phyloP scores from a whole-genome alignment of 2,329 filamentous ascomycete genomes.

The Rhytidhysteron rufulum region DNA sequence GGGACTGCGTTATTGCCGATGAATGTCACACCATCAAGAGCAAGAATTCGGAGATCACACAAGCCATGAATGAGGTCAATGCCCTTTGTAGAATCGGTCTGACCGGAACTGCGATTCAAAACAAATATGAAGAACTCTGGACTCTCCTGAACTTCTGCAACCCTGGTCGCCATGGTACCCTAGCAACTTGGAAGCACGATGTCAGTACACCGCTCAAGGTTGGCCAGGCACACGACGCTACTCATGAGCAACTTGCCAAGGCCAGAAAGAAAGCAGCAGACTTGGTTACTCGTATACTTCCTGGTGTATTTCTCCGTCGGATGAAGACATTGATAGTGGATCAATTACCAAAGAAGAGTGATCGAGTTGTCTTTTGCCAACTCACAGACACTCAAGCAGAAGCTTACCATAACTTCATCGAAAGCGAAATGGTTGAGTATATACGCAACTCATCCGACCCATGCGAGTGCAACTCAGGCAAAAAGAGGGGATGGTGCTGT shows the following conservation, averaged over 20 bases:
- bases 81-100: conserved; percentile 87
- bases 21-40: conserved; percentile 92
- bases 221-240: conserved; percentile 91
- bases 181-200: conserved; percentile 71
- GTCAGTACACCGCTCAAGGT: conserved; percentile 78
- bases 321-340: conserved; percentile 92
- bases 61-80: conserved; percentile 87
- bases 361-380: conserved; percentile 91
- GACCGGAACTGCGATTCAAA: conserved; percentile 95
- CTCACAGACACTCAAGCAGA: conserved; percentile 75
- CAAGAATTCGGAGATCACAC: conserved; percentile 68
- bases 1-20: conserved; percentile 93
- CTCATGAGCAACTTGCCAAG: conserved; percentile 72
- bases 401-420: conserved; percentile 80
- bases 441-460: conserved; percentile 64
- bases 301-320: conserved; percentile 82
- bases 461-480: conserved; percentile 68
- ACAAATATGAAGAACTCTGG: conserved; percentile 97
- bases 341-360: conserved; percentile 90
- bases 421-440: conserved; percentile 63
- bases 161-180: conserved; percentile 66
- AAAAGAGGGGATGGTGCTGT: conserved; percentile 80
- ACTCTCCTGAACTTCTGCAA: conserved; percentile 95
- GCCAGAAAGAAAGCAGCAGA: conserved; percentile 79
- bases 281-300: conserved; percentile 81